These are phyloP conservation scores for Balansia obtecta DNA, from an alignment of 2,329 filamentous ascomycete species.

Conservation along the genomic window DNA sequence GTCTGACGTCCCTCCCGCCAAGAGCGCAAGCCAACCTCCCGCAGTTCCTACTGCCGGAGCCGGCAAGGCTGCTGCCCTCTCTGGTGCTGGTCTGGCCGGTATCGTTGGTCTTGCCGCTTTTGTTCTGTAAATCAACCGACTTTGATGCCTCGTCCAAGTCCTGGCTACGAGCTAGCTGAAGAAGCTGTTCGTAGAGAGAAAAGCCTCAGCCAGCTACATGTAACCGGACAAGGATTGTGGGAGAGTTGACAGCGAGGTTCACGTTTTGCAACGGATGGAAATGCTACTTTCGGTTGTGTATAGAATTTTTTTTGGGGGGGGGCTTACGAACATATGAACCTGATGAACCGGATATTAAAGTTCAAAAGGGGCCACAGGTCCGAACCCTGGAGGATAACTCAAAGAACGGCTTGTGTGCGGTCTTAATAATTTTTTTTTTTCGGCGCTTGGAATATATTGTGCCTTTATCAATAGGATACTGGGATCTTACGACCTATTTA, in stretches of 20 bases:
- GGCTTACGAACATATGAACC: conserved; percentile 24
- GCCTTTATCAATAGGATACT: conserved; percentile 16
- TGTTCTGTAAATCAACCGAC: conserved; percentile 39
- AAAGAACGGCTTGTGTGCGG: conserved; percentile 5
- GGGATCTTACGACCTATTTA: conserved; percentile 13
- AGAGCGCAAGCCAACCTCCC: conserved; percentile 19
- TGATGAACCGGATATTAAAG: background rate
- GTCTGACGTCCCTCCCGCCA: conserved; percentile 11
- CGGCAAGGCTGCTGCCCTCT: conserved; percentile 42
- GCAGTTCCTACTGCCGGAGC: conserved; percentile 40
- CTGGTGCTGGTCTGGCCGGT: conserved; percentile 47
- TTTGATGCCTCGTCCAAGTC: conserved; percentile 23
- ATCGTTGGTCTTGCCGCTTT: conserved; percentile 46
- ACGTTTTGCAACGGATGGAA: conserved; percentile 11
- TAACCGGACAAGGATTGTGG: conserved; percentile 22
- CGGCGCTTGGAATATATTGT: conserved; percentile 18
- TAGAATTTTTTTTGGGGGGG: conserved; percentile 19
- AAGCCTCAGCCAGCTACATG: conserved; percentile 24
- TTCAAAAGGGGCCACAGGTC: conserved; percentile 1
- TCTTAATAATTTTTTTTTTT: conserved; percentile 4
- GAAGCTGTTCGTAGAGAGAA: conserved; percentile 20
- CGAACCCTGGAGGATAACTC: conserved; percentile 3
- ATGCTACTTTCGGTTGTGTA: conserved; percentile 18
- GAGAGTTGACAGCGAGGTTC: conserved; percentile 15
- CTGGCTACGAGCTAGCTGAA: conserved; percentile 29